Conservation (phyloP, 805 yeast species). For the Ogataea haglerorum region DNA sequence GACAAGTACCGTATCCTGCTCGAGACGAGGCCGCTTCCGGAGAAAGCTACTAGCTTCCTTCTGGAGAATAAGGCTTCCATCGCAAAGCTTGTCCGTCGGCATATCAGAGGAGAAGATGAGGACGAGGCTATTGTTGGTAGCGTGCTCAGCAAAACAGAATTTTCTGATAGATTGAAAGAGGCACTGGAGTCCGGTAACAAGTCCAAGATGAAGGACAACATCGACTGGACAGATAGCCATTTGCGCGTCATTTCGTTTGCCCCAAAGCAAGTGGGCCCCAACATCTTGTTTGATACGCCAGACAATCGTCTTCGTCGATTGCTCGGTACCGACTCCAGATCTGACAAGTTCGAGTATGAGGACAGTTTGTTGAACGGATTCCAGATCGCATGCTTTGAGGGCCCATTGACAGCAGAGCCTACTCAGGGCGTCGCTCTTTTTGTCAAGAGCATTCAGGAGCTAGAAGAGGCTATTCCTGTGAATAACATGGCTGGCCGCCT, state of each 20-base stretch:
- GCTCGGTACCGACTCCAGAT: conserved; percentile 16
- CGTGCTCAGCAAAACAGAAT: conserved; percentile 28
- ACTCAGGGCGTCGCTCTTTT: conserved; percentile 74
- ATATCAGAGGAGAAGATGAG: conserved; percentile 18
- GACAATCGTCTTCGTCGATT: conserved; percentile 34
- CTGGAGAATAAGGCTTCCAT: conserved; percentile 44
- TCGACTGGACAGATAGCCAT: conserved; percentile 31
- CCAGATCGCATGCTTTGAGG: conserved; percentile 75
- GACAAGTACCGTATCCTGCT: conserved; percentile 46
- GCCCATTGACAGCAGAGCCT: conserved; percentile 87
- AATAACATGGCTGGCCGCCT: conserved; percentile 66
- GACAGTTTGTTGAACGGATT: conserved; percentile 77
- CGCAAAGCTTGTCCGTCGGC: conserved; percentile 32
- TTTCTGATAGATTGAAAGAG: conserved; percentile 33
- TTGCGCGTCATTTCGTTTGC: conserved; percentile 64
- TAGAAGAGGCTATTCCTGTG: conserved; percentile 32
- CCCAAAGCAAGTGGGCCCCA: conserved; percentile 73
- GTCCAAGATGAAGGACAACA: conserved; percentile 21
- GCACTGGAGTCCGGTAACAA: conserved; percentile 21
- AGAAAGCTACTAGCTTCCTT: conserved; percentile 46
- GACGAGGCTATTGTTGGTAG: conserved; percentile 44
- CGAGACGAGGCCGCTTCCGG: conserved; percentile 54
- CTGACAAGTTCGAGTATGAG: conserved; percentile 40
- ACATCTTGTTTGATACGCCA: conserved; percentile 59
- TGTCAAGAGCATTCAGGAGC: conserved; percentile 37